phyloP scores from a whole-genome alignment of 306 rosid genomes.

The Vigna radiata region DNA sequence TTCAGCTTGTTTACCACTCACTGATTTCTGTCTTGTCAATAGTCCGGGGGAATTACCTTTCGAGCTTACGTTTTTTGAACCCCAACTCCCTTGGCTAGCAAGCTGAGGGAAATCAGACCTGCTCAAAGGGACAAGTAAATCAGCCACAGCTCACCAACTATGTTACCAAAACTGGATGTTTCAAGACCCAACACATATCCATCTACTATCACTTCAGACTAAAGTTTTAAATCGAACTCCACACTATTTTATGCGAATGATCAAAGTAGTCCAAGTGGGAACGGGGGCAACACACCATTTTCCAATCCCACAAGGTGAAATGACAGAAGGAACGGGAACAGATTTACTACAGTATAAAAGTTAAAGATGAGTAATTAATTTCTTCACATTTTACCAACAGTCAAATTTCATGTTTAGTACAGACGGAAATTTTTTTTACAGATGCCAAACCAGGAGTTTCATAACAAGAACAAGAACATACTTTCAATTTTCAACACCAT shows the following conservation, averaged over 20 bases:
- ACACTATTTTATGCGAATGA: background rate
- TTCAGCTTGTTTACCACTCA: conserved; percentile 64
- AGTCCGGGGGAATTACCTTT: conserved; percentile 69
- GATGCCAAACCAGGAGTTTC: background rate
- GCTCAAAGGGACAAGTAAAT: conserved; percentile 43
- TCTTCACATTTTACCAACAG: background rate
- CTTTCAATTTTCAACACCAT: background rate
- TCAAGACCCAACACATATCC: background rate
- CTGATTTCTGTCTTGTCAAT: conserved; percentile 71
- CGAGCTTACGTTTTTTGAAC: conserved; percentile 52
- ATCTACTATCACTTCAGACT: background rate
- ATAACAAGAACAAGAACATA: background rate
- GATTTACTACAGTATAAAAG: background rate
- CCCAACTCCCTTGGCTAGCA: conserved; percentile 67
- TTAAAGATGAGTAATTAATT: background rate
- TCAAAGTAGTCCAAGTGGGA: background rate
- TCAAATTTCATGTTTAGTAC: background rate
- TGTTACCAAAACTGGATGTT: conserved; percentile 15
- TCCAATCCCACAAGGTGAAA: background rate
- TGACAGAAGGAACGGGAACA: background rate
- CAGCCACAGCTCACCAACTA: conserved; percentile 13
- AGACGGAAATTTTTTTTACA: background rate
- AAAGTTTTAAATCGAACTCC: background rate
- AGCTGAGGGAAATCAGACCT: conserved; percentile 82
- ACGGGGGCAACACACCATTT: background rate